Base-by-base conservation (phyloP, 306 rosid species). In the Vicia villosa region DNA sequence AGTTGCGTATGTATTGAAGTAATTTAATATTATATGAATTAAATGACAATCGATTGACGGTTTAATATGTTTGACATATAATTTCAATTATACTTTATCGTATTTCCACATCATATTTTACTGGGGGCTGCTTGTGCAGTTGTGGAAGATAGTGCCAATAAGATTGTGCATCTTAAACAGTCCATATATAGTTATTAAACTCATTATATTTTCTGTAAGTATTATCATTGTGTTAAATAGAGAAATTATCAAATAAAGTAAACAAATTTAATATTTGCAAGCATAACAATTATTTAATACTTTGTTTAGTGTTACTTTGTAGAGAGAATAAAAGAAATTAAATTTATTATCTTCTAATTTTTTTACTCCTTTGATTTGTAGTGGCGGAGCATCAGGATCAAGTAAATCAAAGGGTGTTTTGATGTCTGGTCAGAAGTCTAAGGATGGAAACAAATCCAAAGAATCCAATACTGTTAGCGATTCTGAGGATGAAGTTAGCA, bases 341-440 rank as follows among this genome's bases (percentile, higher is more conserved):
- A 54, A 54, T 24, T 54, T 54, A 12, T 12, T 54, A 54, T 22
- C 21, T 1, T 54, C 34, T 21, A 54, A 54, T 12, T 5, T 56
- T 16, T 13, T 40, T 70, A 7, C 61, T 69, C 22, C 57, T 69
- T 64, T 43, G 59, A 68, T 60, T 71, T 81, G 37, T 75, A 86
- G 95, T 4, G 63, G 79, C 45, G 93, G 87, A 77, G 80, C 78
- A 52, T 69, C 85, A 63, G 75, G 91, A 34, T 79, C 94, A 54
- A 32, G 80, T 79, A 87, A 76, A 76, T 88, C 88, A 12, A 89
- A 86, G 75, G 89, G 76, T 21, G 43, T 74, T 26, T 64, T 80
- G 13, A 87, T 87, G 62, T 72, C 86, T 64, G 80, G 69, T 63
- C 76, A 64, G 21, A 88, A 81, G 72, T 65, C 63, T 28, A 85